Evolutionary conservation across 306 rosid genomes (phyloP), one percentile per base, ranked within the genome.

Genomic region (Gillenia trifoliata): DNA sequence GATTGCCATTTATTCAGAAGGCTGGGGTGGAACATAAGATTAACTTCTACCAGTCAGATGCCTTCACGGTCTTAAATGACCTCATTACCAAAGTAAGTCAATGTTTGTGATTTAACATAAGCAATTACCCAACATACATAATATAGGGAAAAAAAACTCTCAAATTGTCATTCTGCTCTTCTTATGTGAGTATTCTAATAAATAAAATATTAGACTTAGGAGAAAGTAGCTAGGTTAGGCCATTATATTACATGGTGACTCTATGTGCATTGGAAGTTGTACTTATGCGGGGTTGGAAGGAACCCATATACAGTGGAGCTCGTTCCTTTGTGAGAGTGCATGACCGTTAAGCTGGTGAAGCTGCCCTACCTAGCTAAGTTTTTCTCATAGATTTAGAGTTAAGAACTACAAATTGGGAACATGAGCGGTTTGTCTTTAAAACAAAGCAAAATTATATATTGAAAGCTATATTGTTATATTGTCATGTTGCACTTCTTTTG

Each of bases 11-110:
- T 71, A 83, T 90, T 1, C 77, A 57, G 33, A 88, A 78, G 63
- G 96, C 90, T 31, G 89, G 85, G 41, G 87, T 88, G 16, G 78
- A 82, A 11, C 89, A 88, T 70, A 86, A 90, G 82, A 86, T 86
- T 68, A 75, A 83, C 55, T 90, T 85, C 75, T 62, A 67, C 13
- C 83, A 81, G 26, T 88, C 89, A 0, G 74, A 69, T 3, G 88
- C 89, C 54, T 54, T 77, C 30, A 70, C 79, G 0, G 72, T 71
- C 31, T 81, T 90, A 36, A 82, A 77, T 70, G 26, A 64, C 62
- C 85, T 90, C 30, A 26, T 82, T 13, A 28, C 77, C 50, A 50
- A 83, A n/a, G 91, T 86, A 74, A 83, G 85, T 62, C 8, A 5
- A 59, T 57, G 15, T 23, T 9, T 23, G 29, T 56, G 63, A 10